Evolutionary conservation across 2,329 filamentous ascomycete genomes (phyloP).

Genomic region (Ceratocystis smalleyi): DNA sequence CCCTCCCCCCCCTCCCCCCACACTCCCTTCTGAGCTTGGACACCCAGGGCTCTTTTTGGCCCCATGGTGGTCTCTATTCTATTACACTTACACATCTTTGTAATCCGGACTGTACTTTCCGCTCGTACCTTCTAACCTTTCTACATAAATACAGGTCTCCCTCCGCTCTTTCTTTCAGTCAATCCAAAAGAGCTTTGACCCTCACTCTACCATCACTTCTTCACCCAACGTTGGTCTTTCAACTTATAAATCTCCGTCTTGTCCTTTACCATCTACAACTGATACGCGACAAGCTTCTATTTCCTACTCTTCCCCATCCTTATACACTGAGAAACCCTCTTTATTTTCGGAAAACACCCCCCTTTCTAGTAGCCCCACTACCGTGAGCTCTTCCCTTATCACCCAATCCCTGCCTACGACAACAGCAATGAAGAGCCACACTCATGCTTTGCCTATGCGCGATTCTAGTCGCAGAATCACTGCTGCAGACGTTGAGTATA

Average conservation of each 20-base stretch:
- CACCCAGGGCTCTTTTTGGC: background rate
- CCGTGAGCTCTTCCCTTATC: background rate
- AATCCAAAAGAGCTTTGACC: background rate
- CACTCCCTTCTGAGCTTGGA: too few relatives aligned
- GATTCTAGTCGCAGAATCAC: constrained; percentile 8
- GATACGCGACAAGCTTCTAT: constrained; percentile 8
- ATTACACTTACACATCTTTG: background rate
- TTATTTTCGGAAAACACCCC: background rate
- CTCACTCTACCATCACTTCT: constrained; percentile 1
- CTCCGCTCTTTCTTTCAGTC: constrained; percentile 12
- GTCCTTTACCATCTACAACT: constrained; percentile 6
- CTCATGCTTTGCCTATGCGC: constrained; percentile 11
- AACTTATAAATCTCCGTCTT: background rate
- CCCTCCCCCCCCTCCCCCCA: too few relatives aligned
- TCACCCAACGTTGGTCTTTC: background rate
- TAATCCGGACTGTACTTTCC: background rate
- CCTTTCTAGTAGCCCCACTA: background rate
- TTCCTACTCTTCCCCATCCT: constrained; percentile 6
- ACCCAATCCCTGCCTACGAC: background rate
- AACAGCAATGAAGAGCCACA: constrained; percentile 6
- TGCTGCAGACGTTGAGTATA: constrained; percentile 10
- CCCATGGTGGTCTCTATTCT: background rate
- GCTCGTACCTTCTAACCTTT: background rate
- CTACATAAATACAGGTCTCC: constrained; percentile 2
- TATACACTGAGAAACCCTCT: background rate